phyloP scores from a whole-genome alignment of 495 filamentous ascomycete genomes.

The Penicillium paradoxum region DNA sequence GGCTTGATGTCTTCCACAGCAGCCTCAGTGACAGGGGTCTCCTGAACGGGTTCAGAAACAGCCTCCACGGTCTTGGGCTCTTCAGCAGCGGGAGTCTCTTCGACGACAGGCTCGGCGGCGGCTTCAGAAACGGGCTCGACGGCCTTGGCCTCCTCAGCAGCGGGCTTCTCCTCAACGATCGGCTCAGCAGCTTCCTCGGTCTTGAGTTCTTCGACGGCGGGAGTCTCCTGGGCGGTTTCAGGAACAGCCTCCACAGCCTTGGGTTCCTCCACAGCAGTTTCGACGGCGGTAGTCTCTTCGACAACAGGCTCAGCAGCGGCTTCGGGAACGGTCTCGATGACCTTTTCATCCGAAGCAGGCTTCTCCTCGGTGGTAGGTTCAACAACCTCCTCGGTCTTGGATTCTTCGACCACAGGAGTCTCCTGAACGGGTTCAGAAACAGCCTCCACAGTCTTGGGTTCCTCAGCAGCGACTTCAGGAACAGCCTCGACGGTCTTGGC shows the following conservation, averaged over 20 bases:
- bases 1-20: background rate
- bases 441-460: background rate
- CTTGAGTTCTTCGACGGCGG: background rate
- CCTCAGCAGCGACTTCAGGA: background rate
- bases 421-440: slow-evolving; percentile 7
- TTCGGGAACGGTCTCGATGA: background rate
- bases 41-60: background rate
- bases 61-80: background rate
- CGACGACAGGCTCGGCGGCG: background rate
- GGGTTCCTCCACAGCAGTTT: slow-evolving; percentile 3
- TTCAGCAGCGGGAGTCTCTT: background rate
- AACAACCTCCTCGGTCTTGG: background rate
- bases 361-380: slow-evolving; percentile 15
- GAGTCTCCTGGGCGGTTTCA: slow-evolving; percentile 13
- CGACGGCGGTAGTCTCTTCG: background rate
- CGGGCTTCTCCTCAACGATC: background rate
- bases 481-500: background rate
- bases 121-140: background rate
- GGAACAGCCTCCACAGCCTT: slow-evolving; percentile 9
- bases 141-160: background rate
- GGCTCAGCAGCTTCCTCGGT: background rate
- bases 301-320: slow-evolving; percentile 6
- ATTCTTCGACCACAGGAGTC: slow-evolving; percentile 8
- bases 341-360: background rate
- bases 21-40: background rate